These are phyloP conservation scores for Trifolium repens DNA, from an alignment of 306 rosid genomes.

Conservation along the genomic window DNA sequence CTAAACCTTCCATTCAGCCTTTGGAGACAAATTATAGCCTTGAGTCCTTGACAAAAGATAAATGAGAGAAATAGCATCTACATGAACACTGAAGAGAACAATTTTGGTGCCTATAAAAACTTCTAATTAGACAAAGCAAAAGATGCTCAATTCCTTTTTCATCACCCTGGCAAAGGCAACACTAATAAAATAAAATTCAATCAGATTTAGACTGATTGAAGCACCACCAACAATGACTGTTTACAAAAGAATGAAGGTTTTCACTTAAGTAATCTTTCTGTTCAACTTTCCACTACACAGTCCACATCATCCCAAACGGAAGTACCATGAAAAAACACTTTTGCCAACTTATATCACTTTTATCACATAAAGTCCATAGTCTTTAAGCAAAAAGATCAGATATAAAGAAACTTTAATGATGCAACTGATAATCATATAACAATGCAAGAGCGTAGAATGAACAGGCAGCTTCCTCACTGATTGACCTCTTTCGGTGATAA, in stretches of 20 bases:
- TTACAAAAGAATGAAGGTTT: not conserved
- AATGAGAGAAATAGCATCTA: constrained; percentile 1
- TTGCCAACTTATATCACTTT: not conserved
- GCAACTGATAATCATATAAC: constrained; percentile 8
- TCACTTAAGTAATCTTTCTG: not conserved
- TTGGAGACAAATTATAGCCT: not conserved
- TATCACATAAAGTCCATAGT: constrained; percentile 20
- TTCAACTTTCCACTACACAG: constrained; percentile 13
- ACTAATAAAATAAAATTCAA: not conserved
- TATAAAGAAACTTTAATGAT: not conserved
- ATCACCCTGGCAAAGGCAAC: constrained; percentile 7
- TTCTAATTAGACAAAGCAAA: not conserved
- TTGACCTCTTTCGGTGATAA: constrained; percentile 3
- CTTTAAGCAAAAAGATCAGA: constrained; percentile 16
- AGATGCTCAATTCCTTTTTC: not conserved
- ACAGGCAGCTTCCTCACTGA: not conserved
- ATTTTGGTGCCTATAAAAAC: not conserved
- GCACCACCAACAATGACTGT: not conserved
- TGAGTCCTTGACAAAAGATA: constrained; percentile 13
- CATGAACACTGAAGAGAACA: constrained; percentile 11
- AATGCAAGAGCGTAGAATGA: not conserved
- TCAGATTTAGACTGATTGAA: not conserved
- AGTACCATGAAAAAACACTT: constrained; percentile 5
- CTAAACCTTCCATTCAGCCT: not conserved
- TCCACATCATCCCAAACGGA: constrained; percentile 1